Evolutionary conservation across 805 yeast genomes (phyloP).

Genomic region (Starmerella sp.): DNA sequence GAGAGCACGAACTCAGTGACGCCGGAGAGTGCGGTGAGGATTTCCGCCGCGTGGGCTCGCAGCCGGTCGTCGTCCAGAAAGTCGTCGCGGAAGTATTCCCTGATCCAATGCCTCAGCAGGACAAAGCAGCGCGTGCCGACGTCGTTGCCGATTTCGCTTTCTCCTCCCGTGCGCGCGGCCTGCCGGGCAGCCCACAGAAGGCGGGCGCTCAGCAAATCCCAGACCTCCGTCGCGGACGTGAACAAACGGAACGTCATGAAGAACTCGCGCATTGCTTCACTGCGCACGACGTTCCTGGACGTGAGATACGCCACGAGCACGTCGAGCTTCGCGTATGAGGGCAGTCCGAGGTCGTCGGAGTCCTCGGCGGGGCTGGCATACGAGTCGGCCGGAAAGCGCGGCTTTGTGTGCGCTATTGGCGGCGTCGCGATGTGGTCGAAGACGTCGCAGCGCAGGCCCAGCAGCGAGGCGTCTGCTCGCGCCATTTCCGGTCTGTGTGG

Average conservation of each 20-base stretch:
- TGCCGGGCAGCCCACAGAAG: conserved; percentile 57
- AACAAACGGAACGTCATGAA: conserved; percentile 73
- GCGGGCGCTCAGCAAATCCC: conserved; percentile 52
- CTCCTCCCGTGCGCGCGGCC: conserved; percentile 21
- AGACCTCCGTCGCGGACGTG: conserved; percentile 44
- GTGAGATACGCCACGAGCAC: conserved; percentile 36
- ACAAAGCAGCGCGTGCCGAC: conserved; percentile 76
- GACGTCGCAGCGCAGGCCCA: conserved; percentile 4
- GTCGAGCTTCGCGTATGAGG: conserved; percentile 18
- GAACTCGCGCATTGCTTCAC: conserved; percentile 70
- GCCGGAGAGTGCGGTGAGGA: conserved; percentile 18
- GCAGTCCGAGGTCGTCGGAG: conserved; percentile 13
- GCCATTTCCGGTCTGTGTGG: not conserved
- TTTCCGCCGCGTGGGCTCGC: conserved; percentile 26
- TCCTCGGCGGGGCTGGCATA: not conserved
- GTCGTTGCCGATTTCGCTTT: conserved; percentile 43
- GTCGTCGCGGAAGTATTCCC: conserved; percentile 80
- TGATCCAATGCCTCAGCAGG: conserved; percentile 75
- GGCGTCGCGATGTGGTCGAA: conserved; percentile 2
- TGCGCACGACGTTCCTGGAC: conserved; percentile 64
- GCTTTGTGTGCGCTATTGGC: not conserved
- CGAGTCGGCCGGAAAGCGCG: not conserved
- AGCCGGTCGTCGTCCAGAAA: conserved; percentile 46
- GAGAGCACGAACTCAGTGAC: conserved; percentile 23
- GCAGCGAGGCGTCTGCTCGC: conserved; percentile 6